phyloP scores from a whole-genome alignment of 148 eudicot species.

The Rheum nobile region DNA sequence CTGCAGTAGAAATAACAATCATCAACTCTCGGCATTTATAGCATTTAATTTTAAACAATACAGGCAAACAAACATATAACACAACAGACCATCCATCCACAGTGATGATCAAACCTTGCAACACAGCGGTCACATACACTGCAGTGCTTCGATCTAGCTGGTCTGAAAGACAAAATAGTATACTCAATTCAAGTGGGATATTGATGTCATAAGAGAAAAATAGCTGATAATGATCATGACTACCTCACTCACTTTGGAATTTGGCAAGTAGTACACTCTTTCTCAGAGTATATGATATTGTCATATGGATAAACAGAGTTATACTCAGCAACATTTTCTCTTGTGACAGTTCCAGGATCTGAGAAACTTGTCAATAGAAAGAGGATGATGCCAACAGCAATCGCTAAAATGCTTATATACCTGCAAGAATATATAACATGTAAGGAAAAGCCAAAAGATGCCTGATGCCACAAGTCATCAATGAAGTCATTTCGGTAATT shows the following conservation, averaged over 20 bases:
- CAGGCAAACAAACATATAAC: background rate
- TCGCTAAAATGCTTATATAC: slow-evolving; percentile 68
- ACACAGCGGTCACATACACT: slow-evolving; percentile 88
- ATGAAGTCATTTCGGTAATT: background rate
- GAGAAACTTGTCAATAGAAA: slow-evolving; percentile 85
- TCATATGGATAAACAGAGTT: slow-evolving; percentile 84
- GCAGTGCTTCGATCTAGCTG: slow-evolving; percentile 99
- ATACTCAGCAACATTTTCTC: slow-evolving; percentile 69
- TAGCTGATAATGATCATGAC: background rate
- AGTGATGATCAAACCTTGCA: slow-evolving; percentile 94
- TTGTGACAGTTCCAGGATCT: slow-evolving; percentile 86
- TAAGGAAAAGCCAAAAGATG: slow-evolving; percentile 16
- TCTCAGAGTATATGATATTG: slow-evolving; percentile 57
- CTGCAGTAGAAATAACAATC: slow-evolving; percentile 35
- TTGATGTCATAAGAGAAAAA: background rate
- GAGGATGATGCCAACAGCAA: slow-evolving; percentile 73
- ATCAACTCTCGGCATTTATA: background rate
- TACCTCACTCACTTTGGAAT: slow-evolving; percentile 55
- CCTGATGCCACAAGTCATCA: slow-evolving; percentile 3
- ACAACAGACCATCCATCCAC: slow-evolving; percentile 94
- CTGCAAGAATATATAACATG: slow-evolving; percentile 35
- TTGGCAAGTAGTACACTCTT: slow-evolving; percentile 88
- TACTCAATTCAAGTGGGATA: background rate
- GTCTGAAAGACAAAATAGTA: slow-evolving; percentile 34
- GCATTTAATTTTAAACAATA: background rate